A percentile compares a stretch with the other conserved stretches of the same genome.
These are phyloP conservation scores for Russula sp. DNA, from an alignment of 768 basidiomycete genomes.

Conservation along the genomic window DNA sequence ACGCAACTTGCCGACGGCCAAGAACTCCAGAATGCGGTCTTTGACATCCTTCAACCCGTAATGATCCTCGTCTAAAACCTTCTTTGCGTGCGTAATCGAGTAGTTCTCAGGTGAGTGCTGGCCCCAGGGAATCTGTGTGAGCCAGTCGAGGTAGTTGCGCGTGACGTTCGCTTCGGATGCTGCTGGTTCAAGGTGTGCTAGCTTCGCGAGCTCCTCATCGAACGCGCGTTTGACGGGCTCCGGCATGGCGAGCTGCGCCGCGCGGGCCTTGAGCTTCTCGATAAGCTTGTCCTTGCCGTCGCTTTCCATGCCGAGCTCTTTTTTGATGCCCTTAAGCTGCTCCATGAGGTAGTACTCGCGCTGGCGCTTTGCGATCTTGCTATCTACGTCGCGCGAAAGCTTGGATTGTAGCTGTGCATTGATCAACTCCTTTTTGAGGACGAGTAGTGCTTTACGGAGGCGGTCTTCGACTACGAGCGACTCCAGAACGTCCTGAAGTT, in stretches of 20 bases:
- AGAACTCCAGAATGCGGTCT: slow-evolving; percentile 89
- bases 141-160: slow-evolving; percentile 90
- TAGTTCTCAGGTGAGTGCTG: slow-evolving; percentile 91
- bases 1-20: slow-evolving; percentile 89
- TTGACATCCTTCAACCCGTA: slow-evolving; percentile 91
- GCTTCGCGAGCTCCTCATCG: slow-evolving; percentile 90
- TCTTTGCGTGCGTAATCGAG: slow-evolving; percentile 72
- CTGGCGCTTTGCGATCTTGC: slow-evolving; percentile 90
- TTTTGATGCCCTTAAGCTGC: slow-evolving; percentile 93
- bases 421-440: slow-evolving; percentile 96
- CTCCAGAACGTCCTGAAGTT: slow-evolving; percentile 92
- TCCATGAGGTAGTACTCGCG: slow-evolving; percentile 96
- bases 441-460: slow-evolving; percentile 80
- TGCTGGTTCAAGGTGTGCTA: slow-evolving; percentile 82
- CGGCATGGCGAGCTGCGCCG: slow-evolving; percentile 78
- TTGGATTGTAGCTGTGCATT: slow-evolving; percentile 94
- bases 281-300: slow-evolving; percentile 94
- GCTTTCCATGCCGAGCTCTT: slow-evolving; percentile 90
- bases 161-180: slow-evolving; percentile 93
- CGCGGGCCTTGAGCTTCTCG: slow-evolving; percentile 86
- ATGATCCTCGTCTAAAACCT: slow-evolving; percentile 89
- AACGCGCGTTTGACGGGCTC: slow-evolving; percentile 87
- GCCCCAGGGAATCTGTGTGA: slow-evolving; percentile 96
- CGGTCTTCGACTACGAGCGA: slow-evolving; percentile 80
- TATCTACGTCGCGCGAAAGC: slow-evolving; percentile 87